A percentile compares a stretch with the other conserved stretches of the same genome.
These are phyloP conservation scores for Sporothrix inflata DNA, from an alignment of 2,329 filamentous ascomycete genomes.

Conservation along the genomic window DNA sequence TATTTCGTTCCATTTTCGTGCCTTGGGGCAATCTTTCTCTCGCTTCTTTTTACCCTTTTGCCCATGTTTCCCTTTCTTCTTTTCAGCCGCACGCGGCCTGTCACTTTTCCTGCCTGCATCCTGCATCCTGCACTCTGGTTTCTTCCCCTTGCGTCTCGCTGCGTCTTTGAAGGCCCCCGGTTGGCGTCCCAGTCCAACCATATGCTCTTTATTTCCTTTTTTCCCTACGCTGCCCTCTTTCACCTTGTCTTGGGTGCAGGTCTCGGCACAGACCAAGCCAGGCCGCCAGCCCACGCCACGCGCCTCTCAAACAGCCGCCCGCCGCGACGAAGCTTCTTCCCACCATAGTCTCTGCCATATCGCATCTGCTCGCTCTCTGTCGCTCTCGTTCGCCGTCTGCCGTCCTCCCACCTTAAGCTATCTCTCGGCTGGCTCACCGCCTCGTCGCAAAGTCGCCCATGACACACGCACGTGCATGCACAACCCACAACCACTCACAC, in stretches of 20 bases:
- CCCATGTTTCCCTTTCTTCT: not conserved
- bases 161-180: not conserved
- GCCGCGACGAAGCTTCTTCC: not conserved
- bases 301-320: not conserved
- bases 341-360: not conserved
- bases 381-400: not conserved
- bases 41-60: not conserved
- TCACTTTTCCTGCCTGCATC: conserved; percentile 16
- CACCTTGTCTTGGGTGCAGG: not conserved
- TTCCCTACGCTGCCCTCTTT: not conserved
- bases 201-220: not conserved
- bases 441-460: conserved; percentile 8
- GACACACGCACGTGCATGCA: conserved; percentile 18
- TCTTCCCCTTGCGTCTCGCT: conserved; percentile 2
- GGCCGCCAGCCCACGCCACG: not conserved
- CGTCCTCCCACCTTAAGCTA: not conserved
- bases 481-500: conserved; percentile 14
- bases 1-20: conserved; percentile 17
- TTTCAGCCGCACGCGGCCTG: conserved; percentile 1
- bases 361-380: not conserved
- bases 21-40: not conserved
- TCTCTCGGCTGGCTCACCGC: conserved; percentile 19
- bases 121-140: not conserved
- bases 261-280: not conserved
- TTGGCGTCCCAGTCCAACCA: not conserved